Conservation (phyloP, 1,284 basidiomycete species). For the Meira nashicola region DNA sequence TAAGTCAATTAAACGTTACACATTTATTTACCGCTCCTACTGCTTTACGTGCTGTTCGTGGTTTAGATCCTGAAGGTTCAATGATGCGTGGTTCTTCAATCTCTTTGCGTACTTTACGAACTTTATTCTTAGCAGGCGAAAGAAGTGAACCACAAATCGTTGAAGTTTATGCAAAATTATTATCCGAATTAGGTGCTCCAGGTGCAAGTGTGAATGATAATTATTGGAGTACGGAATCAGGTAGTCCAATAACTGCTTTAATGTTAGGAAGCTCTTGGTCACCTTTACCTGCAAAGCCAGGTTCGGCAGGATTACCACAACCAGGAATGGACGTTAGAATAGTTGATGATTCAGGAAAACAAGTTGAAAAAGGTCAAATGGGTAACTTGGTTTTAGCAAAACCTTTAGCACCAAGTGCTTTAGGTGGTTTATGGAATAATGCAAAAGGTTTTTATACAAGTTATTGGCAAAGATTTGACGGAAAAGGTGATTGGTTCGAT, state of each 20-base stretch:
- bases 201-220: constrained; percentile 47
- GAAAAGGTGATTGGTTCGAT: constrained; percentile 48
- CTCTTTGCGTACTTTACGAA: constrained; percentile 29
- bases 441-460: constrained; percentile 30
- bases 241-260: constrained; percentile 43
- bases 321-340: constrained; percentile 48
- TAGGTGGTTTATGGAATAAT: constrained; percentile 47
- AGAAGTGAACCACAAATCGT: constrained; percentile 44
- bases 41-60: constrained; percentile 40
- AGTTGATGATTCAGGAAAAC: constrained; percentile 44
- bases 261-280: constrained; percentile 30
- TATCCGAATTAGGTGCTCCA: constrained; percentile 38
- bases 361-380: constrained; percentile 37
- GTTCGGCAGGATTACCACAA: constrained; percentile 42
- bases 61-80: constrained; percentile 36
- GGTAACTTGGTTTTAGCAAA: constrained; percentile 43
- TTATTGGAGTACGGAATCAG: constrained; percentile 46
- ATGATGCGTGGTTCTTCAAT: constrained; percentile 37
- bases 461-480: constrained; percentile 41
- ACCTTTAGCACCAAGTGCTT: constrained; percentile 36
- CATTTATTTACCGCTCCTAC: constrained; percentile 44
- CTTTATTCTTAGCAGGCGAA: constrained; percentile 49
- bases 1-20: constrained; percentile 29
- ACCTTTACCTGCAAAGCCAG: constrained; percentile 29
- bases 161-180: constrained; percentile 25